Evolutionary conservation across 2,329 filamentous ascomycete genomes (phyloP).

Genomic region (Cladobotryum mycophilum): DNA sequence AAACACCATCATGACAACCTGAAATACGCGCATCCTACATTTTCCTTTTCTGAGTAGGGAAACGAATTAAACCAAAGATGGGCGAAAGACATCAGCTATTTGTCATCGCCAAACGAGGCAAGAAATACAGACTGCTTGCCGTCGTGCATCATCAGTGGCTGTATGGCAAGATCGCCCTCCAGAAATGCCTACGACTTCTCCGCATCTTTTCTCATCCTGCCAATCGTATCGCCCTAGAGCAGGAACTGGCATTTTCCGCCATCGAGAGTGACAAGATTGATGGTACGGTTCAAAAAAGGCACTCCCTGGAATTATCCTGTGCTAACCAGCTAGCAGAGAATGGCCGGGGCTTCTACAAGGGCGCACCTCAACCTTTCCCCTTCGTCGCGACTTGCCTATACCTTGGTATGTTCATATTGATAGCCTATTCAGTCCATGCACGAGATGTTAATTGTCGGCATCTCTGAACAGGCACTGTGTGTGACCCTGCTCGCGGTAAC

Average conservation of each 20-base stretch:
- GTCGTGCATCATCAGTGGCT: not conserved
- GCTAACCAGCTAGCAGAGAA: no score
- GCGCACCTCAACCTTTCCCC: not conserved
- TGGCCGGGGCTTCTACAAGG: no score
- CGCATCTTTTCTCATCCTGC: not conserved
- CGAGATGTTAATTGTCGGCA: no score
- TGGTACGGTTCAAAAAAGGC: not conserved
- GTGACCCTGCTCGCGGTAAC: not conserved
- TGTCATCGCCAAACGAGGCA: not conserved
- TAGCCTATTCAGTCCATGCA: not conserved
- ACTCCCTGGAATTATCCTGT: no score
- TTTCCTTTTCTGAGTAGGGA: no score
- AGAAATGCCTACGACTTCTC: not conserved
- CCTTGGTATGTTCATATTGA: not conserved
- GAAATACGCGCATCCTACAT: no score
- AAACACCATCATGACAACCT: no score
- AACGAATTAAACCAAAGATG: no score
- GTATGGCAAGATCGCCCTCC: not conserved
- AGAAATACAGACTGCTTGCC: not conserved
- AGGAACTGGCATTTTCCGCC: constrained; percentile 2
- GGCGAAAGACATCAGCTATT: not conserved
- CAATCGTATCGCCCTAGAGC: constrained; percentile 4
- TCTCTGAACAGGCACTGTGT: not conserved
- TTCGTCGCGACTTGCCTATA: constrained; percentile 2
- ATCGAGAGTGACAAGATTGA: not conserved